Evolutionary conservation across 179 eudicot genomes (phyloP).

Genomic region (Pouteria campechiana): DNA sequence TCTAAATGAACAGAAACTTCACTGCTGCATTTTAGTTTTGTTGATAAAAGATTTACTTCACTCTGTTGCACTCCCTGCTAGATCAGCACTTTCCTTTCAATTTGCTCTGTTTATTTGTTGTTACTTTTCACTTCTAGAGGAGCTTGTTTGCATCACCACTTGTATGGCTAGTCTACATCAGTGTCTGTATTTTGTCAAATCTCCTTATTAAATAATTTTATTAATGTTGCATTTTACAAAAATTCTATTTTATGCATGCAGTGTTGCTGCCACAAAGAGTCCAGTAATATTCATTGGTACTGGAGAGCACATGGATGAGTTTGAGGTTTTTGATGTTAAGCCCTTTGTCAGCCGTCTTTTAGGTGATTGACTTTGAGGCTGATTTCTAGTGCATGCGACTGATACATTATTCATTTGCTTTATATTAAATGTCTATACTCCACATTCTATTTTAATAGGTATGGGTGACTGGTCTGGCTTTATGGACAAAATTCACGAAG

Average conservation of each 20-base stretch:
- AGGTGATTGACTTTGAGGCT: slow-evolving; percentile 35
- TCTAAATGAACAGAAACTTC: no score
- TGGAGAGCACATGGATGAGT: slow-evolving; percentile 95
- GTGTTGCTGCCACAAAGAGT: slow-evolving; percentile 96
- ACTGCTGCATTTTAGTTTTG: no score
- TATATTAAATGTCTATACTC: neutral
- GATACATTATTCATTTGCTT: neutral
- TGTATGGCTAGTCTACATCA: no score
- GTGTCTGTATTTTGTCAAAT: no score
- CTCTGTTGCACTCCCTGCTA: no score
- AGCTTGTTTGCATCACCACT: no score
- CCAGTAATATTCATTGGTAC: slow-evolving; percentile 94
- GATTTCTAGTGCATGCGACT: neutral
- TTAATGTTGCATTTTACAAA: neutral
- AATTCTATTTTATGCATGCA: slow-evolving; percentile 15
- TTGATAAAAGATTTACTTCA: no score
- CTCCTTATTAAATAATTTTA: no score
- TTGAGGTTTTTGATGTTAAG: slow-evolving; percentile 86
- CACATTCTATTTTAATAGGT: slow-evolving; percentile 30
- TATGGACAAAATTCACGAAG: slow-evolving; percentile 97
- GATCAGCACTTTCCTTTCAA: no score
- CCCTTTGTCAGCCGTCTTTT: slow-evolving; percentile 92
- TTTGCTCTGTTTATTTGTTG: no score
- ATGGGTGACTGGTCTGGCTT: slow-evolving; percentile 99
- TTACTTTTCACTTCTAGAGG: no score